A percentile compares a stretch with the other conserved stretches of the same genome.
These are phyloP conservation scores for Lasiodiplodia hormozganensis DNA, from an alignment of 2,329 filamentous ascomycete species.

Conservation along the genomic window DNA sequence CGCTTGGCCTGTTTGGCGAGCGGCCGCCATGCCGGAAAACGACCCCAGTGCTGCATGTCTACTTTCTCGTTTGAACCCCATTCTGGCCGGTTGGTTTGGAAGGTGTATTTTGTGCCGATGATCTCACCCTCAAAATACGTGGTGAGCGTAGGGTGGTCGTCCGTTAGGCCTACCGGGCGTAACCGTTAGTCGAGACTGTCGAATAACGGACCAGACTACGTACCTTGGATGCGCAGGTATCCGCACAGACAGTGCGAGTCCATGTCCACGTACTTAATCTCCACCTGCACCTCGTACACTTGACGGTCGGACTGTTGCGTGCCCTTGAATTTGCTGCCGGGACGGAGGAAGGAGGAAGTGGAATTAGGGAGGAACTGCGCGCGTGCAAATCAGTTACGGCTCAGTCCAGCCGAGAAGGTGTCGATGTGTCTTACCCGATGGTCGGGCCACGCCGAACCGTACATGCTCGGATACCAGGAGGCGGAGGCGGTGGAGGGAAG, in stretches of 20 bases:
- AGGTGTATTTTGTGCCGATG: conserved; percentile 93
- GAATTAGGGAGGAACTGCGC: conserved; percentile 74
- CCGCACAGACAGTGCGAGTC: conserved; percentile 93
- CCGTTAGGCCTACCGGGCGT: conserved; percentile 74
- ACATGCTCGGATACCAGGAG: conserved; percentile 33
- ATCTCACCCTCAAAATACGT: conserved; percentile 99
- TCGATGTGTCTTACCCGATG: conserved; percentile 40
- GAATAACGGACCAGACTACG: conserved; percentile 32
- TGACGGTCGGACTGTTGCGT: conserved; percentile 94
- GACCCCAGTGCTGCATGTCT: conserved; percentile 90
- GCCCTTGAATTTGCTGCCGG: conserved; percentile 86
- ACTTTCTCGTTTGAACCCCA: conserved; percentile 95
- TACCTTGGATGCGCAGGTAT: conserved; percentile 94
- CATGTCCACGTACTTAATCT: conserved; percentile 96
- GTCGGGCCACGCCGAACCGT: conserved; percentile 43
- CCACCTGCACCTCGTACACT: conserved; percentile 93
- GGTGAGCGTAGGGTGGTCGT: conserved; percentile 95
- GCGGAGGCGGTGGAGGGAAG: conserved; percentile 37
- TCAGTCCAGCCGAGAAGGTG: not conserved
- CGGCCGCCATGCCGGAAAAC: conserved; percentile 86
- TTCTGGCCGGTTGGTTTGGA: conserved; percentile 83
- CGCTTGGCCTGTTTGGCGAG: conserved; percentile 69
- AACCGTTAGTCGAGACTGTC: conserved; percentile 30
- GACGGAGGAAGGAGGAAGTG: conserved; percentile 84
- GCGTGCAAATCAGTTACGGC: conserved; percentile 33